These are phyloP conservation scores for Calonectria leucothoes DNA, from an alignment of 2,329 filamentous ascomycete species.

Conservation along the genomic window DNA sequence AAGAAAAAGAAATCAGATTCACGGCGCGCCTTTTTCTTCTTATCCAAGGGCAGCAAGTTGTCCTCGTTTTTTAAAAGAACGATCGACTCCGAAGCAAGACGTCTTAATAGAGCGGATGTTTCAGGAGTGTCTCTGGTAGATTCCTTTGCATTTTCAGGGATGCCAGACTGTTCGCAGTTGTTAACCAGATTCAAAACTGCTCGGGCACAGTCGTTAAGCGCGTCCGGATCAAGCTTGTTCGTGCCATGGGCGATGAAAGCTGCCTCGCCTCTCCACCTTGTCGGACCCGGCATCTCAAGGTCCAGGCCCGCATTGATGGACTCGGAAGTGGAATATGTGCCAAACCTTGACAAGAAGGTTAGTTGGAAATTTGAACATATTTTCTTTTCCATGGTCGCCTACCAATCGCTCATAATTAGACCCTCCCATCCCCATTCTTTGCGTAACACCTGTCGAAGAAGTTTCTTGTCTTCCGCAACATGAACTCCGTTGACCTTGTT, in stretches of 20 bases:
- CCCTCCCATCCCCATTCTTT: slow-evolving; percentile 18
- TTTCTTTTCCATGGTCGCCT: neutral
- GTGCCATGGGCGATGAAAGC: neutral
- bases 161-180: neutral
- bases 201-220: neutral
- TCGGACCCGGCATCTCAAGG: slow-evolving; percentile 42
- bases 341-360: neutral
- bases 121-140: neutral
- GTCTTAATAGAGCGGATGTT: neutral
- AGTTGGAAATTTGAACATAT: neutral
- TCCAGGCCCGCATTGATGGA: slow-evolving; percentile 41
- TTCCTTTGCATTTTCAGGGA: neutral
- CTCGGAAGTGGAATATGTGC: slow-evolving; percentile 41
- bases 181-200: neutral
- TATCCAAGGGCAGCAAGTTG: neutral
- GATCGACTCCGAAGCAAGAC: neutral
- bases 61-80: neutral
- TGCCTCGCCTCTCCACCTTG: neutral
- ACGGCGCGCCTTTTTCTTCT: neutral
- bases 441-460: slow-evolving; percentile 36
- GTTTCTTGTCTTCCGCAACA: neutral
- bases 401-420: slow-evolving; percentile 49
- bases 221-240: neutral
- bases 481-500: slow-evolving; percentile 37
- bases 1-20: neutral